Base-by-base conservation (phyloP, 257 asterid species). In the Sherardia arvensis region DNA sequence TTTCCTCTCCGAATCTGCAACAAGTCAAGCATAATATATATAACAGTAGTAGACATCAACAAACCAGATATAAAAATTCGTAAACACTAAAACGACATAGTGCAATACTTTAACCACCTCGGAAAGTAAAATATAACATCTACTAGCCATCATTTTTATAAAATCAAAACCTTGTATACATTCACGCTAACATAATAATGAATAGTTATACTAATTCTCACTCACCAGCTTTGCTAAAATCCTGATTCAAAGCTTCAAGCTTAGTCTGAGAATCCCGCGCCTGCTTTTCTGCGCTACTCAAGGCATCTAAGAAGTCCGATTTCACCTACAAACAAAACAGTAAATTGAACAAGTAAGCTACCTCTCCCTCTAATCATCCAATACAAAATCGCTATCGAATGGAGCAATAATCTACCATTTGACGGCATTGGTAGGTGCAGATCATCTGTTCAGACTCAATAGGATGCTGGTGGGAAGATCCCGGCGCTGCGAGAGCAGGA, bases 351-450 rank as follows among this genome's bases (percentile, higher is more conserved):
- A 27, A 57, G 57, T 63, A 70, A 63, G 43, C 29, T 32, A 30
- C 67, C 15, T 58, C 36, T 7, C 18, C 17, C 14, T 25, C 61
- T 26, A 12, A 26, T 25, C 61, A 55, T 26, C 36, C 36, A 55
- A 26, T 4, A 30, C 62, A 29, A 18, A 29, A 5, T 12, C 14
- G 15, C 8, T 29, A 9, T 15, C 30, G 7, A 17, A 29, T 43
- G 18, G 40, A 8, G 30, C 15, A 7, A 1, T 20, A 30, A 8
- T 63, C 66, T 15, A 90, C 99, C 97, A 90, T 90, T 80, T 93
- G 99, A 33, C 97, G 97, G 73, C 99, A 93, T 73, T 93, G 99
- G 66, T 90, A 93, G 57, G 99, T 87, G 73, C 99, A 93, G 14
- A 93, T 93, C 91, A 87, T 83, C 55, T 93, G 95, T 8, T 93